phyloP scores from a whole-genome alignment of 208 protist species.

The Crithidia mellificae region DNA sequence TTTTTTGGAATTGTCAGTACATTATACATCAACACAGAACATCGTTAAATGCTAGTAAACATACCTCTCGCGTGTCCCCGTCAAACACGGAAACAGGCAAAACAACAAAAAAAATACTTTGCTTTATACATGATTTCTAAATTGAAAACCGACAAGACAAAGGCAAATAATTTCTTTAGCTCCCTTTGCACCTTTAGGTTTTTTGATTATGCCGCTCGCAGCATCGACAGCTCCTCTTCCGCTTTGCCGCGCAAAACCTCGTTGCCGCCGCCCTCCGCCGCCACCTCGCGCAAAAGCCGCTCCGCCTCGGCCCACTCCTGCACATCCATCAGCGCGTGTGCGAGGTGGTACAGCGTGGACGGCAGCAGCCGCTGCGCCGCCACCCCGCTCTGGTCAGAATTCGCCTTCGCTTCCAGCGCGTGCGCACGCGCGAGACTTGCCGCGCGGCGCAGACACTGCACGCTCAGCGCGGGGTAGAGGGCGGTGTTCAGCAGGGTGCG shows the following conservation, averaged over 20 bases:
- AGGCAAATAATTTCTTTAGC: neutral
- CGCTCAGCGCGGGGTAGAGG: slow-evolving; percentile 39
- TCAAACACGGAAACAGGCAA: no score
- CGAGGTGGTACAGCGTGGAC: slow-evolving; percentile 65
- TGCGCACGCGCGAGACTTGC: slow-evolving; percentile 31
- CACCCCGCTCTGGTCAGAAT: no score
- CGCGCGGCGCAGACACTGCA: slow-evolving; percentile 63
- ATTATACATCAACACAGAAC: no score
- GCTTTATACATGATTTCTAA: no score
- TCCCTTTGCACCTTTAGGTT: no score
- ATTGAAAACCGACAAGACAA: no score
- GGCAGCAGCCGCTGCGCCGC: slow-evolving; percentile 3
- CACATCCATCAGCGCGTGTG: slow-evolving; percentile 51
- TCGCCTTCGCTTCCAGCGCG: slow-evolving; percentile 4
- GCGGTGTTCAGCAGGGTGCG: slow-evolving; percentile 54
- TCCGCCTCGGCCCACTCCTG: slow-evolving; percentile 54
- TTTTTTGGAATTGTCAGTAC: no score
- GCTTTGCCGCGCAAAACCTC: slow-evolving; percentile 72
- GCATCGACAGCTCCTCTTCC: slow-evolving; percentile 62
- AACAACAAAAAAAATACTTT: no score
- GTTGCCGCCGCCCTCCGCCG: slow-evolving; percentile 33
- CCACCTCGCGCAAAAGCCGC: slow-evolving; percentile 50
- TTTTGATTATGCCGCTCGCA: slow-evolving; percentile 27
- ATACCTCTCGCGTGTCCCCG: no score
- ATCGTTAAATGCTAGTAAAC: no score